A percentile compares a stretch with the other conserved stretches of the same genome.
Conservation (phyloP, 192 early-diverging fungal genomes). For the Podila epicladia region DNA sequence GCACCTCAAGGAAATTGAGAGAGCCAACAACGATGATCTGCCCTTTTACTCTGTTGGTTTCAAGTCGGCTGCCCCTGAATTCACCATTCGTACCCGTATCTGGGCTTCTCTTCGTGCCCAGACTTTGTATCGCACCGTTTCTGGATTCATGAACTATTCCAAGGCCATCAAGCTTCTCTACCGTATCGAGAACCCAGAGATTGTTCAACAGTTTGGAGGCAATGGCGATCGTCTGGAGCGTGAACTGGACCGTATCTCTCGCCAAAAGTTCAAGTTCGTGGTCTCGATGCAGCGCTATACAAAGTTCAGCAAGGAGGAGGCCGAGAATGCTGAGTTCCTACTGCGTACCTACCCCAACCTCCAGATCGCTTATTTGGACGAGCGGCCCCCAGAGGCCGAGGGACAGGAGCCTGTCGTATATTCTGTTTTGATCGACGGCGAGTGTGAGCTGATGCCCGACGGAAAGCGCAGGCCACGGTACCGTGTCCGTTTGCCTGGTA, state of each 20-base stretch:
- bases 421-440: conserved; percentile 77
- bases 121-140: conserved; percentile 83
- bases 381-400: conserved; percentile 64
- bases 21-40: conserved; percentile 74
- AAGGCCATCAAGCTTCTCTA: conserved; percentile 82
- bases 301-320: conserved; percentile 79
- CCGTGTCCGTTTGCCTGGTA: conserved; percentile 76
- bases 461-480: conserved; percentile 78
- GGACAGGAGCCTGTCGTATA: conserved; percentile 60
- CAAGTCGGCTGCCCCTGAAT: conserved; percentile 78
- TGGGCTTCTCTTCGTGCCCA: conserved; percentile 86
- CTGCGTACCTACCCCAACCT: conserved; percentile 75
- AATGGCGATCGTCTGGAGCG: conserved; percentile 69
- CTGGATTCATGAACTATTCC: conserved; percentile 84
- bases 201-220: conserved; percentile 65
- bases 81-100: conserved; percentile 80
- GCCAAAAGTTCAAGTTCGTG: conserved; percentile 81
- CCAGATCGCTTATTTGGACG: conserved; percentile 79
- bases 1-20: conserved; percentile 58
- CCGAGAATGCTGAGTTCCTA: conserved; percentile 74
- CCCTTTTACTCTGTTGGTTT: conserved; percentile 81
- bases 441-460: conserved; percentile 66
- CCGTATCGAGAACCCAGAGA: conserved; percentile 77
- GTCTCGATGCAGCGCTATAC: conserved; percentile 83
- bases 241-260: conserved; percentile 69